Conservation (phyloP, 2,329 filamentous ascomycete genomes). For the Xylariaceae sp. region DNA sequence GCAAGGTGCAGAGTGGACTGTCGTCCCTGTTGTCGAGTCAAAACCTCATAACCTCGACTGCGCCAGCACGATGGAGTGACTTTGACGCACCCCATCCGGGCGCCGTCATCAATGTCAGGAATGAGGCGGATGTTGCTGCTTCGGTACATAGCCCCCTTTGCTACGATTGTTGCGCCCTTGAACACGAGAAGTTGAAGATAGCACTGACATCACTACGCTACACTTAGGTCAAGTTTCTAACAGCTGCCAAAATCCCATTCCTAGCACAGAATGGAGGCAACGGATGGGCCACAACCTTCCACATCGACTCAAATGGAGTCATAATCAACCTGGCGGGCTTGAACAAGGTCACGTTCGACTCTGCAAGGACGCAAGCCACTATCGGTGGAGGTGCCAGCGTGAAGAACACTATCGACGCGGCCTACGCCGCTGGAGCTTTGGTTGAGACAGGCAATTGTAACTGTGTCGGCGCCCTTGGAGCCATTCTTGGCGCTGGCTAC, state of each 20-base stretch:
- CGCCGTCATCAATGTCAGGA: conserved; percentile 16
- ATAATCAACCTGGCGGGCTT: conserved; percentile 12
- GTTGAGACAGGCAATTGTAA: conserved; percentile 16
- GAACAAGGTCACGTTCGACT: conserved; percentile 11
- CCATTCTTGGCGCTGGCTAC: conserved; percentile 14
- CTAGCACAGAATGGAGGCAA: conserved; percentile 14
- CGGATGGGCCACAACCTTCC: conserved; percentile 13
- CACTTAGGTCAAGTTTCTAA: conserved; percentile 12
- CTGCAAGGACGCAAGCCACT: conserved; percentile 9
- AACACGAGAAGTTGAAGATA: too few species aligned
- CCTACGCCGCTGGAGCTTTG: conserved; percentile 3
- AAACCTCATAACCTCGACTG: conserved; percentile 2
- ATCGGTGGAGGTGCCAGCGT: conserved; percentile 12
- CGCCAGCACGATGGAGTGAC: conserved; percentile 16
- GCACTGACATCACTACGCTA: not conserved
- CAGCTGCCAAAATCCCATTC: conserved; percentile 9
- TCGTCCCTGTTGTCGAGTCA: not conserved
- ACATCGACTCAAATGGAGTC: conserved; percentile 7
- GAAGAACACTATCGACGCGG: conserved; percentile 4
- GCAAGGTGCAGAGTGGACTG: not conserved
- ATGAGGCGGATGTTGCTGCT: conserved; percentile 15
- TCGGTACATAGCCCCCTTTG: conserved; percentile 5
- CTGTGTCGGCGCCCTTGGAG: conserved; percentile 15
- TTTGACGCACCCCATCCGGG: conserved; percentile 17
- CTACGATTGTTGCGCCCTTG: not conserved